Base-by-base conservation (phyloP, 108 stramenopile species). In the Seminavis robusta region DNA sequence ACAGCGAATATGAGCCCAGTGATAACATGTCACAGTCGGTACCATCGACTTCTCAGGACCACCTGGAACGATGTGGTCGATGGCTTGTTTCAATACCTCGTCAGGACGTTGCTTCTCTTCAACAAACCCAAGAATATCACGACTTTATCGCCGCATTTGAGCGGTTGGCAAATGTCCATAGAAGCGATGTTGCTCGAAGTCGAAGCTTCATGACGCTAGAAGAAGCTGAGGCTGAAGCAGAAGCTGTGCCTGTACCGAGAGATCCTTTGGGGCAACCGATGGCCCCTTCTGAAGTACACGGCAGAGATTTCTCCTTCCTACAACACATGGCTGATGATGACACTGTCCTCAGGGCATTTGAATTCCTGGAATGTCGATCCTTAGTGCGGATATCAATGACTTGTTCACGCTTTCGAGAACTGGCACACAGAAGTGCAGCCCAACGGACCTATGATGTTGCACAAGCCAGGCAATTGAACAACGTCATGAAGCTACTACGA, bases 51-150 rank as follows among this genome's bases (percentile, higher is more conserved):
- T 47, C 33, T 9, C 29, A 34, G n/a, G 82, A 76, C 34, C 76
- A 74, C 27, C 68, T 86, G 27, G 84, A 86, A 67, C 45, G 70
- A 33, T 81, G 67, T 50, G 84, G 84, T 11, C 57, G 65, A 32
- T 88, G 86, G 86, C 60, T 88, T 1, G 62, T 65, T 36, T 73
- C 77, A 6, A 84, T 88, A 31, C 86, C 86, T 33, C 66, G 86
- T 1, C 80, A 84, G 51, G 86, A 88, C 54, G 57, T 79, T 36
- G 49, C 58, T 9, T 71, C 52, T 8, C 61, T 88, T 5, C 77
- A 78, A 50, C 59, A 77, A 37, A 84, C 82, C 9, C 31, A 34
- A 24, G 86, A 88, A 52, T 88, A 79, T 47, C 59, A 54, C 11
- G 80, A 79, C 13, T 88, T 88, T 41, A 33, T 84, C 16, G 31